Evolutionary conservation across 768 basidiomycete species (phyloP).

Genomic region (Mycena epipterygia): DNA sequence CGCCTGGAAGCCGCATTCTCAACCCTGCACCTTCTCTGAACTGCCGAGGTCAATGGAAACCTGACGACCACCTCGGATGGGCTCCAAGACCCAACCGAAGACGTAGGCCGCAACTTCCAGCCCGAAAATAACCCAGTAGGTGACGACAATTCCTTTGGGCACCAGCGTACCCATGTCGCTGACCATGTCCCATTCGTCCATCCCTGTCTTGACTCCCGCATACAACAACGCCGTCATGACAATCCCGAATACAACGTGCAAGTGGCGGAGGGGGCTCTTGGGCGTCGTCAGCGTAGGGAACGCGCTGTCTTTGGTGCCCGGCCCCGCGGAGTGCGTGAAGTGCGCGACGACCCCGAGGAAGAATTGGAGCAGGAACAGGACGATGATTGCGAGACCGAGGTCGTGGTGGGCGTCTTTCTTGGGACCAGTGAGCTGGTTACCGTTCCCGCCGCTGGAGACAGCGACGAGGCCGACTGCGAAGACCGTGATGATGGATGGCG

Average conservation of each 20-base stretch:
- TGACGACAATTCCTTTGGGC: slow-evolving; percentile 23
- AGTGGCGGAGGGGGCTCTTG: slow-evolving; percentile 33
- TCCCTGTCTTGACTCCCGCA: slow-evolving; percentile 36
- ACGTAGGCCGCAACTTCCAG: slow-evolving; percentile 33
- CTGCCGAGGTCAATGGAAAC: slow-evolving; percentile 12
- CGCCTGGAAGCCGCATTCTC: no score
- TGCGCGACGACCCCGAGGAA: slow-evolving; percentile 34
- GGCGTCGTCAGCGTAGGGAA: slow-evolving; percentile 34
- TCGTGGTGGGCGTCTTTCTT: slow-evolving; percentile 36
- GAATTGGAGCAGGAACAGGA: slow-evolving; percentile 34
- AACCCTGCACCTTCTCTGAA: slow-evolving; percentile 16
- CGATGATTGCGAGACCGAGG: slow-evolving; percentile 31
- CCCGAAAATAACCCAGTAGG: slow-evolving; percentile 35
- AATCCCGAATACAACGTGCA: slow-evolving; percentile 33
- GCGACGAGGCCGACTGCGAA: slow-evolving; percentile 26
- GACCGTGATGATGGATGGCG: slow-evolving; percentile 22
- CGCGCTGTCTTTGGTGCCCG: neutral
- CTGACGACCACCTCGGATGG: slow-evolving; percentile 12
- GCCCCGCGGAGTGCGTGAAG: slow-evolving; percentile 31
- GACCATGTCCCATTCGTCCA: slow-evolving; percentile 37
- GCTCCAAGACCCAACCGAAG: slow-evolving; percentile 34
- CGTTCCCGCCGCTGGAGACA: slow-evolving; percentile 26
- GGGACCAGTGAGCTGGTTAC: slow-evolving; percentile 30
- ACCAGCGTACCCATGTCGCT: slow-evolving; percentile 30
- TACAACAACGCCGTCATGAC: slow-evolving; percentile 34